phyloP scores from a whole-genome alignment of 1,139 yeast genomes.

The Ogataea hybrid region DNA sequence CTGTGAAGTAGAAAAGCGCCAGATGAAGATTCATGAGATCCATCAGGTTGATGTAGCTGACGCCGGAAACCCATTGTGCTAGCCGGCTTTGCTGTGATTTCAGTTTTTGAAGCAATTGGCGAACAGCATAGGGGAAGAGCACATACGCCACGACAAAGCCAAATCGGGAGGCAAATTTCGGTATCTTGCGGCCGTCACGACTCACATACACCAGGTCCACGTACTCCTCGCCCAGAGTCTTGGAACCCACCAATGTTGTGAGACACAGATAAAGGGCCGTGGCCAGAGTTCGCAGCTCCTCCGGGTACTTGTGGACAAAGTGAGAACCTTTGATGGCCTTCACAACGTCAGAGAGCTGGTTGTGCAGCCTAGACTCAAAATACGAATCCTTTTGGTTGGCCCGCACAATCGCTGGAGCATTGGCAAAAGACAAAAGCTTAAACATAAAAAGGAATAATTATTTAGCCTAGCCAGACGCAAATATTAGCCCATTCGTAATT shows the following conservation, averaged over 20 bases:
- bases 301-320: slow-evolving; percentile 61
- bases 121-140: slow-evolving; percentile 51
- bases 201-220: slow-evolving; percentile 76
- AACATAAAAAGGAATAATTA: slow-evolving; percentile 9
- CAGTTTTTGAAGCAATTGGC: slow-evolving; percentile 32
- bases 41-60: slow-evolving; percentile 43
- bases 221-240: slow-evolving; percentile 93
- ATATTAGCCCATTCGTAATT: neutral
- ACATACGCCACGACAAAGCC: slow-evolving; percentile 57
- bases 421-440: slow-evolving; percentile 29
- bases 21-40: slow-evolving; percentile 67
- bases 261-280: slow-evolving; percentile 61
- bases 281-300: slow-evolving; percentile 58
- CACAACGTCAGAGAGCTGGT: slow-evolving; percentile 55
- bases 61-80: slow-evolving; percentile 13
- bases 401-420: slow-evolving; percentile 47
- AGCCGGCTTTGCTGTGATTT: slow-evolving; percentile 19
- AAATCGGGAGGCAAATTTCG: slow-evolving; percentile 43
- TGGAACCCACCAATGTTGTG: slow-evolving; percentile 72
- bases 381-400: slow-evolving; percentile 88
- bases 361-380: slow-evolving; percentile 54
- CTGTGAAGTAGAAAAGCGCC: slow-evolving; percentile 78
- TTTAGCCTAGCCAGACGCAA: slow-evolving; percentile 1
- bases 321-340: slow-evolving; percentile 63
- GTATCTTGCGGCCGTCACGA: slow-evolving; percentile 49